phyloP scores from a whole-genome alignment of 176 grass and related monocot species.

The Rhipidocladum racemiflorum region DNA sequence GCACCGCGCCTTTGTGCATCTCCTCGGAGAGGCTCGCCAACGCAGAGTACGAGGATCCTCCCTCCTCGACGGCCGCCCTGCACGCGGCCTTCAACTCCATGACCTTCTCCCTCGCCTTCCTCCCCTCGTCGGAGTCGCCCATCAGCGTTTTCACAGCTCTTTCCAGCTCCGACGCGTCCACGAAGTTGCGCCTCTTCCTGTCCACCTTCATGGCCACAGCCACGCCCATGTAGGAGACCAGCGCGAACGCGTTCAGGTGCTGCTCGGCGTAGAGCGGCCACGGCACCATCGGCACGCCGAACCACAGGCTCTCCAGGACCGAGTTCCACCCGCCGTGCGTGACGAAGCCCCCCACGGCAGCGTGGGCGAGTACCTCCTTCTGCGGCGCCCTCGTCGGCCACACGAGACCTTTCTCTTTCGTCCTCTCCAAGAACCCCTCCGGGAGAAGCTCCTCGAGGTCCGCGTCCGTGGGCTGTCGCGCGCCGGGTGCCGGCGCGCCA shows the following conservation, averaged over 20 bases:
- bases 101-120: conserved; percentile 27
- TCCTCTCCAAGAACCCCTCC: too few relatives aligned
- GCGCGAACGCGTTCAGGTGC: conserved; percentile 30
- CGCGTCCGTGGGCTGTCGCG: too few relatives aligned
- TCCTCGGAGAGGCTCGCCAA: too few relatives aligned
- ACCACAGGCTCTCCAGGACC: conserved; percentile 34
- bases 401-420: too few relatives aligned
- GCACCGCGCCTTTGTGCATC: too few relatives aligned
- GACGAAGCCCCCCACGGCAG: too few relatives aligned
- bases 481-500: too few relatives aligned
- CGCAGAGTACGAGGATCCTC: conserved; percentile 20
- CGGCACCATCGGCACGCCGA: conserved; percentile 35
- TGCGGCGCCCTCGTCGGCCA: too few relatives aligned
- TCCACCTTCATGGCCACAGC: too few relatives aligned
- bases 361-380: too few relatives aligned
- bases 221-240: background rate
- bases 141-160: conserved; percentile 27
- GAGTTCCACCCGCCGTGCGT: too few relatives aligned
- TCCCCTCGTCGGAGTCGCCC: conserved; percentile 26
- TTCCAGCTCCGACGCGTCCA: conserved; percentile 33
- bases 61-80: conserved; percentile 19
- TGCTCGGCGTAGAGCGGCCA: conserved; percentile 40
- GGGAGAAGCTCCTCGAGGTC: too few relatives aligned
- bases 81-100: conserved; percentile 28
- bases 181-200: background rate